Percentiles rank a stretch among this genome's conserved stretches.
These are phyloP conservation scores for Atkinsonella hypoxylon DNA, from an alignment of 2,329 filamentous ascomycete genomes.

Conservation along the genomic window DNA sequence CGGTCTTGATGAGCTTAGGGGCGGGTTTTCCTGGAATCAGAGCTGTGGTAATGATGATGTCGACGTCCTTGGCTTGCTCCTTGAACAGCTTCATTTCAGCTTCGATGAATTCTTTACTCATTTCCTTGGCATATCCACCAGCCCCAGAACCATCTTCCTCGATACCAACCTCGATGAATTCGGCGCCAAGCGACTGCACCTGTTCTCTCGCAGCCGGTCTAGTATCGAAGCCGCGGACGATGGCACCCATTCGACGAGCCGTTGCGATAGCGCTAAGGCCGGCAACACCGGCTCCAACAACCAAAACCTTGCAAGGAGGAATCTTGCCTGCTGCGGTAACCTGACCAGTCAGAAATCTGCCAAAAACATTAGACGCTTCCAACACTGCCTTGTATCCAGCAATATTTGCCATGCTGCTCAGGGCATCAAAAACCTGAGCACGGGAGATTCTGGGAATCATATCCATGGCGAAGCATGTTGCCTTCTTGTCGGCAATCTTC, in stretches of 20 bases:
- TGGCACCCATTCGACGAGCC: slow-evolving; percentile 73
- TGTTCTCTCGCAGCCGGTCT: slow-evolving; percentile 78
- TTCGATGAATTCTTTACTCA: slow-evolving; percentile 88
- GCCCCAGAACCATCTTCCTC: slow-evolving; percentile 75
- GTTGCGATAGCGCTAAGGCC: slow-evolving; percentile 82
- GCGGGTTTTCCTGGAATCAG: slow-evolving; percentile 76
- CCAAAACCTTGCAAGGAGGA: slow-evolving; percentile 77
- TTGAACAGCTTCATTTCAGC: slow-evolving; percentile 89
- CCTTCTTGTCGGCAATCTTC: slow-evolving; percentile 55
- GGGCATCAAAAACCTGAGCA: slow-evolving; percentile 77
- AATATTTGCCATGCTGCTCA: slow-evolving; percentile 91
- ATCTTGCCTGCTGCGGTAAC: slow-evolving; percentile 86
- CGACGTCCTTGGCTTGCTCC: slow-evolving; percentile 75
- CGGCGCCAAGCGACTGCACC: slow-evolving; percentile 79
- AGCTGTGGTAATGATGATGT: slow-evolving; percentile 90
- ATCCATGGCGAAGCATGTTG: slow-evolving; percentile 82
- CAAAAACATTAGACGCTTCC: slow-evolving; percentile 82
- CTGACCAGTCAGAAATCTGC: slow-evolving; percentile 78
- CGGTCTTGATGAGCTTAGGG: slow-evolving; percentile 71
- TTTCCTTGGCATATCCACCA: slow-evolving; percentile 84
- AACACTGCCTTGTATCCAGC: slow-evolving; percentile 86
- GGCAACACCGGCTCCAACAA: slow-evolving; percentile 83
- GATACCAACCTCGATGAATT: slow-evolving; percentile 79
- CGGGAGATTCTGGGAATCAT: slow-evolving; percentile 83
- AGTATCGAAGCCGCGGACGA: slow-evolving; percentile 87